These are phyloP conservation scores for Papiliotrema terrestris DNA, from an alignment of 1,284 basidiomycete species.

Conservation along the genomic window DNA sequence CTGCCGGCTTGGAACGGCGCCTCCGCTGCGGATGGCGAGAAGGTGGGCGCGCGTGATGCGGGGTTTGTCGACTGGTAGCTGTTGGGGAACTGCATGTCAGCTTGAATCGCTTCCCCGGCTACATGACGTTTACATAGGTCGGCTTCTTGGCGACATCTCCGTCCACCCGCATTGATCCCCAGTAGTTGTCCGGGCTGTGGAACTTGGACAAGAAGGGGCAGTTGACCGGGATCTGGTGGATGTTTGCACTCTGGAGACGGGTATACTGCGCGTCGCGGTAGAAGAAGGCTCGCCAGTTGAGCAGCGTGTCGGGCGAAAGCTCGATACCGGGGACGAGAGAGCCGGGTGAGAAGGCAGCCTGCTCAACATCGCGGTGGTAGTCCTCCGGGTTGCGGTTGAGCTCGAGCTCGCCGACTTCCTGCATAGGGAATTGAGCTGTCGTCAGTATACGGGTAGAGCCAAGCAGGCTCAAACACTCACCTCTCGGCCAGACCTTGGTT, in stretches of 20 bases:
- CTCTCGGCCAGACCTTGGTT: conserved; percentile 46
- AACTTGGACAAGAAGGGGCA: conserved; percentile 32
- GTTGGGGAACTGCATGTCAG: conserved; percentile 31
- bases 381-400: conserved; percentile 49
- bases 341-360: conserved; percentile 45
- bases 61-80: conserved; percentile 34
- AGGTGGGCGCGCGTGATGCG: conserved; percentile 27
- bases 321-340: conserved; percentile 45
- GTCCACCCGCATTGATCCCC: conserved; percentile 39
- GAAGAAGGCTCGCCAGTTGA: conserved; percentile 42
- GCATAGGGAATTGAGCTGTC: conserved; percentile 39
- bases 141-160: conserved; percentile 34
- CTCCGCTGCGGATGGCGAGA: conserved; percentile 26
- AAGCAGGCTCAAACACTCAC: conserved; percentile 1
- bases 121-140: conserved; percentile 17
- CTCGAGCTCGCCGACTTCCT: conserved; percentile 47
- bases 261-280: conserved; percentile 40
- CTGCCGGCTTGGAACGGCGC: conserved; percentile 36
- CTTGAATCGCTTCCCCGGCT: no score
- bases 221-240: conserved; percentile 43
- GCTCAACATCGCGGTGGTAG: conserved; percentile 45
- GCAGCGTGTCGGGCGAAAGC: conserved; percentile 36
- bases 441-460: background rate
- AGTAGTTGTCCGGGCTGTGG: conserved; percentile 43
- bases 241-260: conserved; percentile 35